Conservation (phyloP, 2,329 filamentous ascomycete genomes). For the Ascochyta clinopodiicola region DNA sequence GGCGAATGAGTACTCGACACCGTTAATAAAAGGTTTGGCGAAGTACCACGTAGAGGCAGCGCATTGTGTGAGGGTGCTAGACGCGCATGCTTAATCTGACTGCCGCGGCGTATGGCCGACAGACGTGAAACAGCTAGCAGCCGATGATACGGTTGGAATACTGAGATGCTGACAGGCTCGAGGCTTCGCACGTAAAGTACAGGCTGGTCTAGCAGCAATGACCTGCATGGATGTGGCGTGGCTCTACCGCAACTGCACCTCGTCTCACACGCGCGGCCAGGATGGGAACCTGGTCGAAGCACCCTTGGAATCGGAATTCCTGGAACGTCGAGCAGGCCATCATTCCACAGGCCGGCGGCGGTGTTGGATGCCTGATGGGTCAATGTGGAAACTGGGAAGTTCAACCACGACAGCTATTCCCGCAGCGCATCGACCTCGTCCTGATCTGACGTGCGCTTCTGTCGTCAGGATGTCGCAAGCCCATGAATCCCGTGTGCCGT, state of each 20-base stretch:
- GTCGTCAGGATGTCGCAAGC: slow-evolving; percentile 2
- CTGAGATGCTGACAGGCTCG: background rate
- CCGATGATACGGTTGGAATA: background rate
- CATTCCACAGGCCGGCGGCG: background rate
- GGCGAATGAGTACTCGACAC: background rate
- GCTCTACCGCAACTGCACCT: slow-evolving; percentile 1
- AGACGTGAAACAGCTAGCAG: background rate
- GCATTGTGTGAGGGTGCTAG: background rate
- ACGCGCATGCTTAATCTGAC: background rate
- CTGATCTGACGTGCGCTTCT: background rate
- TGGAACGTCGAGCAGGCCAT: slow-evolving; percentile 4
- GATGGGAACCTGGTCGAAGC: background rate
- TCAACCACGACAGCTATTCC: background rate
- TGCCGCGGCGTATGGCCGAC: background rate
- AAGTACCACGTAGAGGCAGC: background rate
- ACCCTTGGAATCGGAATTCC: background rate
- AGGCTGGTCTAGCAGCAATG: background rate
- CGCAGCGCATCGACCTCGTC: slow-evolving; percentile 12
- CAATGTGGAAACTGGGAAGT: background rate
- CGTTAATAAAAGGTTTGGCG: background rate
- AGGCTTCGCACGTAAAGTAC: background rate
- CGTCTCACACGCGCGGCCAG: background rate
- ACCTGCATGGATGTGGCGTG: slow-evolving; percentile 3
- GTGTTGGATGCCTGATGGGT: background rate
- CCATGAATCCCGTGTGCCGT: slow-evolving; percentile 12